Percentiles rank a stretch among this genome's conserved stretches.
Conservation (phyloP, 805 yeast species). For the Candida yuanshanica region DNA sequence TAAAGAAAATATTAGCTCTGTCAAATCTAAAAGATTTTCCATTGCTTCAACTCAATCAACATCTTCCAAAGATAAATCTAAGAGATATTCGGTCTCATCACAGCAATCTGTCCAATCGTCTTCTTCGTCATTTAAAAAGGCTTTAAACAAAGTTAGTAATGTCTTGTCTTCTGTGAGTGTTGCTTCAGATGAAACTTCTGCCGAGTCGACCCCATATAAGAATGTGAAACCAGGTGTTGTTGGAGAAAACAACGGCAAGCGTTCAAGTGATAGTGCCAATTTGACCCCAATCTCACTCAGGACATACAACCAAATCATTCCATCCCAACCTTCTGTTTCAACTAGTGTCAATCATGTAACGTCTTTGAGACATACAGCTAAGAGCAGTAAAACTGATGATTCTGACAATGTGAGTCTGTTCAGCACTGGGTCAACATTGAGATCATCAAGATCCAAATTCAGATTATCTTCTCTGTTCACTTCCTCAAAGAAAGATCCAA, state of each 20-base stretch:
- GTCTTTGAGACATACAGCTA: constrained; percentile 3
- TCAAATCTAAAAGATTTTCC: constrained; percentile 8
- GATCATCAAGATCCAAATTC: constrained; percentile 22
- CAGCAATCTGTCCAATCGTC: constrained; percentile 16
- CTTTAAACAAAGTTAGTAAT: constrained; percentile 20
- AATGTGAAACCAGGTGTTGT: constrained; percentile 19
- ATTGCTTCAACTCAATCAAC: constrained; percentile 7
- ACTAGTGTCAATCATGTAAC: constrained; percentile 8
- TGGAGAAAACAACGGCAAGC: constrained; percentile 11
- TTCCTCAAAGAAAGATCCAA: constrained; percentile 13
- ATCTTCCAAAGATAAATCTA: constrained; percentile 9
- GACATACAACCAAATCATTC: background rate
- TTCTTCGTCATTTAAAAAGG: constrained; percentile 19
- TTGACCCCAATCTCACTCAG: constrained; percentile 7
- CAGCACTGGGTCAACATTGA: constrained; percentile 17
- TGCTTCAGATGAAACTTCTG: constrained; percentile 15
- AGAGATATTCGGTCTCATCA: constrained; percentile 19
- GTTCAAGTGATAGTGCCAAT: constrained; percentile 7
- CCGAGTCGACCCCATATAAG: constrained; percentile 19
- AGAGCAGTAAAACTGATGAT: constrained; percentile 5
- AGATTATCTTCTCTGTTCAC: constrained; percentile 23
- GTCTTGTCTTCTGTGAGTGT: constrained; percentile 22
- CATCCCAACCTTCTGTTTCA: background rate
- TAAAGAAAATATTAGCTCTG: constrained; percentile 11
- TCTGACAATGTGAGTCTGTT: constrained; percentile 17